Evolutionary conservation across 805 yeast genomes (phyloP).

Genomic region (Priceomyces carsonii): DNA sequence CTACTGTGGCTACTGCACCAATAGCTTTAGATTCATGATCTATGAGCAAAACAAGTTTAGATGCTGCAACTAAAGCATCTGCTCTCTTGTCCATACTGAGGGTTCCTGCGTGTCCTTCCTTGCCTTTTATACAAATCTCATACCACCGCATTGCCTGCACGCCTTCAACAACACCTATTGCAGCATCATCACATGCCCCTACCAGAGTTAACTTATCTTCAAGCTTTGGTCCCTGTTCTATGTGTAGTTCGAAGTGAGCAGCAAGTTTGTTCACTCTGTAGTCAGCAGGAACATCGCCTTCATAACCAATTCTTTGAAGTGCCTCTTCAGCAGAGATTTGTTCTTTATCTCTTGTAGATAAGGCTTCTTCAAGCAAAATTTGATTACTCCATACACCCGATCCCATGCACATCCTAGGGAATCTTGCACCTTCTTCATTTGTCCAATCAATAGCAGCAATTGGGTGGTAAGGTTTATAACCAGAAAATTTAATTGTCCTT

Average conservation of each 20-base stretch:
- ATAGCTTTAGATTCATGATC: too few relatives aligned
- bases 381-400: conserved; percentile 68
- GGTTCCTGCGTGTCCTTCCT: conserved; percentile 73
- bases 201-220: too few relatives aligned
- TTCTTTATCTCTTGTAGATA: conserved; percentile 54
- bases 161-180: conserved; percentile 65
- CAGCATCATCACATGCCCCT: conserved; percentile 48
- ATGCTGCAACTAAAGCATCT: conserved; percentile 63
- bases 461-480: conserved; percentile 61
- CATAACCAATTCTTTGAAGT: conserved; percentile 60
- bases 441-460: conserved; percentile 69
- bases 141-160: conserved; percentile 69
- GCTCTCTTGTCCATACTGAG: conserved; percentile 62
- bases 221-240: conserved; percentile 74
- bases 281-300: conserved; percentile 51
- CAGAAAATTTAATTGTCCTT: conserved; percentile 61
- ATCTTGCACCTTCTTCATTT: conserved; percentile 79
- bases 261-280: conserved; percentile 54
- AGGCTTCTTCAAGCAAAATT: conserved; percentile 47
- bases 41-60: too few relatives aligned
- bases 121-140: conserved; percentile 54
- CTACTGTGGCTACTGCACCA: conserved; percentile 61
- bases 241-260: conserved; percentile 73
- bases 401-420: conserved; percentile 66
- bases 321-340: conserved; percentile 54